A percentile compares a stretch with the other conserved stretches of the same genome.
Evolutionary conservation across 2,329 filamentous ascomycete species (phyloP).

Genomic region (Rasamsonia emersonii): DNA sequence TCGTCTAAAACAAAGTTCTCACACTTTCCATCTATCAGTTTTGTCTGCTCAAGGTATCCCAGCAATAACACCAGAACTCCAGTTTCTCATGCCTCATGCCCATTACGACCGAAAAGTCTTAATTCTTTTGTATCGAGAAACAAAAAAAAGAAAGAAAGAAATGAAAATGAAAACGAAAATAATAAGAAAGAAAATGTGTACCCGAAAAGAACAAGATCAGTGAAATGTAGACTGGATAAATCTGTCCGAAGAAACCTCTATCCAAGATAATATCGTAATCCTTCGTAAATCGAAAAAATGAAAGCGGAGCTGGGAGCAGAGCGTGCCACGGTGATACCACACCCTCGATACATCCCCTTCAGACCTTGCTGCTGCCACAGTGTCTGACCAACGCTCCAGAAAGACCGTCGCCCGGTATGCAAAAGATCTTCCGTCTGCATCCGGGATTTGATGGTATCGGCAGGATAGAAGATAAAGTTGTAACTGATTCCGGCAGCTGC

Average conservation of each 20-base stretch:
- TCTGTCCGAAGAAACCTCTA: constrained; percentile 13
- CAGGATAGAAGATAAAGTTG: constrained; percentile 95
- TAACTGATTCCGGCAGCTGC: constrained; percentile 86
- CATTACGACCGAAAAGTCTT: too few species aligned
- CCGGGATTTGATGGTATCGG: constrained; percentile 92
- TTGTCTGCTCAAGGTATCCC: too few species aligned
- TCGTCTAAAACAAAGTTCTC: too few species aligned
- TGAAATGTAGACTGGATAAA: too few species aligned
- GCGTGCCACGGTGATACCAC: constrained; percentile 81
- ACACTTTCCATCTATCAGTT: too few species aligned
- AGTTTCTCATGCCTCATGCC: too few species aligned
- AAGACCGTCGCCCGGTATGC: constrained; percentile 46
- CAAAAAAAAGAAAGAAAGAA: constrained; percentile 6
- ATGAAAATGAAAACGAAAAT: constrained; percentile 5
- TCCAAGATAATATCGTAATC: constrained; percentile 60
- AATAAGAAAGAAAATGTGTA: constrained; percentile 1
- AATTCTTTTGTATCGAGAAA: too few species aligned
- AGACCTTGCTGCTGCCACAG: constrained; percentile 80
- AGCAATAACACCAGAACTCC: too few species aligned
- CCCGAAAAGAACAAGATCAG: too few species aligned
- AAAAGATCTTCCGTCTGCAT: constrained; percentile 80
- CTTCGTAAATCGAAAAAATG: constrained; percentile 94
- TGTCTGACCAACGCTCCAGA: constrained; percentile 60
- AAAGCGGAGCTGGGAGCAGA: constrained; percentile 94
- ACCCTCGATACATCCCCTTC: constrained; percentile 82